Evolutionary conservation across 805 yeast genomes (phyloP), one percentile per base, ranked within the genome.

Genomic region (Scheffersomyces coipomensis): DNA sequence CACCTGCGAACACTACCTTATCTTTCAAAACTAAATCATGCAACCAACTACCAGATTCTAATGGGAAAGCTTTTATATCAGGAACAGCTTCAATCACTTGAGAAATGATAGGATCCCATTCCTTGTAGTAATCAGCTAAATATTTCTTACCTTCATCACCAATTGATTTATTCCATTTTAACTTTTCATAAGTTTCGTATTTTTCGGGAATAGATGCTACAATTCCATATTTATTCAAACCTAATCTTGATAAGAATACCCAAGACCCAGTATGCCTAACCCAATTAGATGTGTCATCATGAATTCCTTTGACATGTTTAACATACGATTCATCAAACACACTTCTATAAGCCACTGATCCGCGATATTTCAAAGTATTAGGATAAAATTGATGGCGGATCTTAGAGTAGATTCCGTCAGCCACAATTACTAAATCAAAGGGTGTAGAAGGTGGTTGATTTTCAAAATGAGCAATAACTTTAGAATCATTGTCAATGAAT

Each of bases 401-500:
- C 18, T 32, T 36, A 10, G 48, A 44, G 30, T 44, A 44, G 9
- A 44, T 44, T 18, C 48, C 48, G 21, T 44, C 48, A 15, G 48
- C 48, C 13, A 38, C 39, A 13, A 44, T 26, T 5, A 44, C 33
- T 17, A 44, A 26, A 34, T 44, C 41, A 15, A 45, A 27, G n/a
- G 21, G n/a, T 2, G 24, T 5, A 4, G 31, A 19, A 13, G 18
- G 5, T 21, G 34, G 38, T 17, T 26, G 22, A 16, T 24, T 19
- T 13, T 31, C 31, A 23, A 35, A 17, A 18, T 27, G 19, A 19
- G 30, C 13, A 11, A 19, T 27, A 6, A 34, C 34, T 24, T 27
- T 19, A 7, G 34, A 36, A 19, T 35, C 39, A 13, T 23, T 17
- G 6, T 27, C 18, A 13, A 27, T 18, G 13, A 33, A 23, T 21